Evolutionary conservation across 2,329 filamentous ascomycete genomes (phyloP), one percentile per base, ranked within the genome.

Genomic region (Colletotrichum aenigma): DNA sequence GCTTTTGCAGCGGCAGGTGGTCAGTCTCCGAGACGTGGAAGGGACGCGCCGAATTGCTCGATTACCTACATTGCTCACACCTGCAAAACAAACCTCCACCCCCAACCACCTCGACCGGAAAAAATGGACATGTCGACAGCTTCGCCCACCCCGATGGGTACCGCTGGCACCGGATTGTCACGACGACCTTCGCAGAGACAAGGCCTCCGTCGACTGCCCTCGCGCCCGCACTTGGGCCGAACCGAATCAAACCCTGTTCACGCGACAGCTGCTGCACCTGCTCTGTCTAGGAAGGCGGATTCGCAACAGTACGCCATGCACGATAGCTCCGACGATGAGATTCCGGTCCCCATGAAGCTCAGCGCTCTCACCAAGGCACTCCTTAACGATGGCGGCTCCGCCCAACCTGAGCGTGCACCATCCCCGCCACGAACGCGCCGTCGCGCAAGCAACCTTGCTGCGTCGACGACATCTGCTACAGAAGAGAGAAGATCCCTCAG

Each of bases 291-390:
- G 24, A 70, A 80, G 71, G 79, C 84, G 58, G 85, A 86, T 52
- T 84, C 88, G 70, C 87, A 88, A 74, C 87, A 88, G 64, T 89
- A 86, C 78, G 85, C 83, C n/a, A 81, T 93, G 79, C 93, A 95
- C 80, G 96, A 98, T 82, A 98, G 95, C 87, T 98, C 96, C 28
- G 96, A 98, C 85, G 96, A 98, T 81, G 96, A 98, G 85, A 95
- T 97, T 32, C 94, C 94, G 18, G 94, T 95, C 79, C 96, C 96
- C 80, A 95, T 97, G 91, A 97, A 97, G 86, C 94, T 98, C 83
- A 98, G 96, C 83, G 96, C 96, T 80, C 91, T 97, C 79, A 98
- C 96, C 65, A 96, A 97, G 82, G 96, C 95, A 24, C 88, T 98
- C 18, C 89, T 98, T 28, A 91, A 92, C 73, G 91, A 93, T 75